Evolutionary conservation across 495 filamentous ascomycete genomes (phyloP).

Genomic region (Aspergillus baeticus): DNA sequence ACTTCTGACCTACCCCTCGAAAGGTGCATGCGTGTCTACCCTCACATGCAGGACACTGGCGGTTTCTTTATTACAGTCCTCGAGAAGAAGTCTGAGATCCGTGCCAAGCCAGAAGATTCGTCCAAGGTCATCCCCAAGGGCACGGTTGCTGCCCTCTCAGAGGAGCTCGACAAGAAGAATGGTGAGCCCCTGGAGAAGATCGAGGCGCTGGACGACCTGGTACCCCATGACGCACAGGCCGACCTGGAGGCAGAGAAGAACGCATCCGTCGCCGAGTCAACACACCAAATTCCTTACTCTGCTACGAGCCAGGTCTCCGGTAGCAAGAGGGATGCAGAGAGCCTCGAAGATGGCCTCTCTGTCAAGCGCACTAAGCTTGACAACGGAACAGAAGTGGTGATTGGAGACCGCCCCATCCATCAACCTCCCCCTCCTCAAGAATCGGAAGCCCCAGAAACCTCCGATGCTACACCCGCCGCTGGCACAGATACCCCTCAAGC

Average conservation of each 20-base stretch:
- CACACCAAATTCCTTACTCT: conserved; percentile 40
- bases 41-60: conserved; percentile 92
- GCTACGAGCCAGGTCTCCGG: conserved; percentile 30
- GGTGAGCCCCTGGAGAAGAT: conserved; percentile 46
- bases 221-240: conserved; percentile 33
- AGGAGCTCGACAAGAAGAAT: conserved; percentile 52
- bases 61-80: conserved; percentile 96
- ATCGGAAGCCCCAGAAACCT: conserved; percentile 38
- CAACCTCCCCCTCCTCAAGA: conserved; percentile 43
- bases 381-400: conserved; percentile 42
- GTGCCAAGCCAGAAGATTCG: conserved; percentile 72
- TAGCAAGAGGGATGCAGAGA: conserved; percentile 41
- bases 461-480: conserved; percentile 27
- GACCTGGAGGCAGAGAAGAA: conserved; percentile 42
- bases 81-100: conserved; percentile 87
- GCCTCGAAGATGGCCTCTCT: conserved; percentile 41
- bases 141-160: conserved; percentile 52
- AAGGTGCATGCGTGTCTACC: conserved; percentile 88
- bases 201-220: conserved; percentile 48
- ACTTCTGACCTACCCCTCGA: conserved; percentile 70
- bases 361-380: conserved; percentile 48
- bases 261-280: conserved; percentile 41
- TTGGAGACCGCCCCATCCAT: conserved; percentile 51
- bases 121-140: conserved; percentile 54
- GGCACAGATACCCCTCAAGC: conserved; percentile 16